Evolutionary conservation across 2,329 filamentous ascomycete genomes (phyloP).

Genomic region (Claviceps digitariae): DNA sequence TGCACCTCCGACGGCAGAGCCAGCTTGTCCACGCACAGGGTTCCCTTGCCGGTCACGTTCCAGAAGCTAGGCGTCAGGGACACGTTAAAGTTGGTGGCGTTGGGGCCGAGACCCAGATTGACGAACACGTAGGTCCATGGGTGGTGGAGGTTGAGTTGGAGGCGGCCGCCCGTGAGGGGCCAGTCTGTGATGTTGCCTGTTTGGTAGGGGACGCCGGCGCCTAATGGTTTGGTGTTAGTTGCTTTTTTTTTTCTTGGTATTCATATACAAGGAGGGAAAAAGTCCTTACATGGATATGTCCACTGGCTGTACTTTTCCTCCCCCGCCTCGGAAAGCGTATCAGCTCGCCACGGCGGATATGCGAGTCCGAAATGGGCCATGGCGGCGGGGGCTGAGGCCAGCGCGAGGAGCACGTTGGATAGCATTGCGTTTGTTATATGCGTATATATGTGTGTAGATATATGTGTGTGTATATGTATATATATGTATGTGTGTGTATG

Average conservation of each 20-base stretch:
- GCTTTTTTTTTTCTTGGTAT: not conserved
- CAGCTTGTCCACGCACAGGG: slow-evolving; percentile 52
- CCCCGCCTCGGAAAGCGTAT: slow-evolving; percentile 27
- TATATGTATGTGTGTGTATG: too few species aligned
- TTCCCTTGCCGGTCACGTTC: slow-evolving; percentile 45
- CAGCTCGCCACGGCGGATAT: slow-evolving; percentile 35
- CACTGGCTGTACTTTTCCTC: slow-evolving; percentile 33
- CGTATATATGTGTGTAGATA: too few species aligned
- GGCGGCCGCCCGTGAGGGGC: slow-evolving; percentile 35
- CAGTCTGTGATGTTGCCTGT: slow-evolving; percentile 36
- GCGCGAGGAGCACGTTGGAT: slow-evolving; percentile 17
- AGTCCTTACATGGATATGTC: slow-evolving; percentile 35
- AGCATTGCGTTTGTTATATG: slow-evolving; percentile 15
- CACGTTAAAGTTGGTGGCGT: slow-evolving; percentile 53
- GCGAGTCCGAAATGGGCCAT: slow-evolving; percentile 34
- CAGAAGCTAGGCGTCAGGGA: slow-evolving; percentile 46
- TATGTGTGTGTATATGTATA: too few species aligned
- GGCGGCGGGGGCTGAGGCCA: slow-evolving; percentile 23
- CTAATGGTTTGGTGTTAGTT: slow-evolving; percentile 15
- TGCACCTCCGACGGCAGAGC: slow-evolving; percentile 36
- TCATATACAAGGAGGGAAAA: not conserved
- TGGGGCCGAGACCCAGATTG: slow-evolving; percentile 37
- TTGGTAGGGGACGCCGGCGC: slow-evolving; percentile 32
- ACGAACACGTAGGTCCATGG: slow-evolving; percentile 38
- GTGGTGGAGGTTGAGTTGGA: slow-evolving; percentile 37